These are phyloP conservation scores for Psilocybe sp. DNA, from an alignment of 768 basidiomycete genomes.

Conservation along the genomic window DNA sequence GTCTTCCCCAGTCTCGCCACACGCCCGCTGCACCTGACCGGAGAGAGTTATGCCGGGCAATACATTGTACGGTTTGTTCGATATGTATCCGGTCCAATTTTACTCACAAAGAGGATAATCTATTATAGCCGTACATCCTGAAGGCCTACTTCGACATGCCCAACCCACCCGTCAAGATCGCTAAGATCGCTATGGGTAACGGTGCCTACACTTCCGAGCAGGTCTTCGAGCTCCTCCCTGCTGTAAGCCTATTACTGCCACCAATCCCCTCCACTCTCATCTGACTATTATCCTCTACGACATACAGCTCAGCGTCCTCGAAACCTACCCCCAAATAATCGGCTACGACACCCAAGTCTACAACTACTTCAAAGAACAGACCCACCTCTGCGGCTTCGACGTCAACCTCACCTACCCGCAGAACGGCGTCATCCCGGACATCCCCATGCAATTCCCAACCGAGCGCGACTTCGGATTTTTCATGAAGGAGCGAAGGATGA, in stretches of 20 bases:
- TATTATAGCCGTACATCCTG: conserved; percentile 65
- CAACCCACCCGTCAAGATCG: conserved; percentile 64
- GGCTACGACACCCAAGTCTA: conserved; percentile 66
- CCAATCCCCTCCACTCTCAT: background rate
- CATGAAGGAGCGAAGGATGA: conserved; percentile 16
- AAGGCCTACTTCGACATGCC: conserved; percentile 65
- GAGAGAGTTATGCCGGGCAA: conserved; percentile 75
- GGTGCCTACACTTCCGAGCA: conserved; percentile 52
- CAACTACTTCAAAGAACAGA: conserved; percentile 64
- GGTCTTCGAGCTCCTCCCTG: conserved; percentile 51
- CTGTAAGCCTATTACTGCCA: conserved; percentile 34
- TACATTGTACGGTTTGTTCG: conserved; percentile 53
- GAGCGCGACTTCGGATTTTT: conserved; percentile 31
- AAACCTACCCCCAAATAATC: conserved; percentile 77
- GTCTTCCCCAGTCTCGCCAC: conserved; percentile 68
- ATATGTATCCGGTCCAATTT: background rate
- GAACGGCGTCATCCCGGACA: conserved; percentile 43
- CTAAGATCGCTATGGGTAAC: conserved; percentile 71
- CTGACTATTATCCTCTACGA: background rate
- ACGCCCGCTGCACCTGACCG: conserved; percentile 66
- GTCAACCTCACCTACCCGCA: conserved; percentile 72
- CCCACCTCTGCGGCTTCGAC: conserved; percentile 61
- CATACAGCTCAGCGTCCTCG: conserved; percentile 49
- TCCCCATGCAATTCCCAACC: conserved; percentile 31
- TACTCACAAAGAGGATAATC: background rate